Percentiles rank a stretch among this genome's conserved stretches.
phyloP scores from a whole-genome alignment of 495 filamentous ascomycete genomes.

The Penicillium robsamsonii region DNA sequence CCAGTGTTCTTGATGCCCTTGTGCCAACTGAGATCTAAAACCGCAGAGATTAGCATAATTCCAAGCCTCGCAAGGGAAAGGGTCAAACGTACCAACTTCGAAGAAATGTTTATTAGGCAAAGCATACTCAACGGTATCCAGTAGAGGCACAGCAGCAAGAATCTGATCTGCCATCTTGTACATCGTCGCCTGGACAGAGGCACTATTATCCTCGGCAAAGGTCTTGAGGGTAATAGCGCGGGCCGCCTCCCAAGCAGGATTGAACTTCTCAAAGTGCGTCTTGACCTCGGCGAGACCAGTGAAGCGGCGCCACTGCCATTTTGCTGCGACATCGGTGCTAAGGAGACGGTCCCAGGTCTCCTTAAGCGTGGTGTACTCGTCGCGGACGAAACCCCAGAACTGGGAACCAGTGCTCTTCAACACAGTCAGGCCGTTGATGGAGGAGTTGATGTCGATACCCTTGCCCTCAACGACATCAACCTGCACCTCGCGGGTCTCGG shows the following conservation, averaged over 20 bases:
- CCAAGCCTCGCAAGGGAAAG: neutral
- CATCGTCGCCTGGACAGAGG: slow-evolving; percentile 96
- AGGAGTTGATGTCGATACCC: slow-evolving; percentile 70
- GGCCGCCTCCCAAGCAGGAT: slow-evolving; percentile 72
- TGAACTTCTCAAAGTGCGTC: slow-evolving; percentile 63
- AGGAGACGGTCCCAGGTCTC: slow-evolving; percentile 95
- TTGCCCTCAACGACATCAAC: slow-evolving; percentile 51
- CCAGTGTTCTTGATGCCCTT: slow-evolving; percentile 96
- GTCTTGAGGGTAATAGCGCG: slow-evolving; percentile 81
- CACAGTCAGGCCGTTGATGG: slow-evolving; percentile 74
- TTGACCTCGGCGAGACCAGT: slow-evolving; percentile 64
- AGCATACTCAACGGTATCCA: slow-evolving; percentile 73
- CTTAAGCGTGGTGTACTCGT: slow-evolving; percentile 86
- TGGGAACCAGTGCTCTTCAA: slow-evolving; percentile 97
- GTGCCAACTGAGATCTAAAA: slow-evolving; percentile 87
- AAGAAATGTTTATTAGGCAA: slow-evolving; percentile 99
- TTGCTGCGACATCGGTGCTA: slow-evolving; percentile 83
- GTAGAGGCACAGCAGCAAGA: slow-evolving; percentile 66
- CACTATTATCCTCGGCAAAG: slow-evolving; percentile 88
- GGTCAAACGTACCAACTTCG: slow-evolving; percentile 69
- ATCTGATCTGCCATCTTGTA: slow-evolving; percentile 96
- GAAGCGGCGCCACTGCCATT: slow-evolving; percentile 82
- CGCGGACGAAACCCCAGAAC: slow-evolving; percentile 89
- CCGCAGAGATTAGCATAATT: slow-evolving; percentile 20
- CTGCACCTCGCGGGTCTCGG: slow-evolving; percentile 68